Evolutionary conservation across 495 filamentous ascomycete genomes (phyloP).

Genomic region (Xylaria scruposa): DNA sequence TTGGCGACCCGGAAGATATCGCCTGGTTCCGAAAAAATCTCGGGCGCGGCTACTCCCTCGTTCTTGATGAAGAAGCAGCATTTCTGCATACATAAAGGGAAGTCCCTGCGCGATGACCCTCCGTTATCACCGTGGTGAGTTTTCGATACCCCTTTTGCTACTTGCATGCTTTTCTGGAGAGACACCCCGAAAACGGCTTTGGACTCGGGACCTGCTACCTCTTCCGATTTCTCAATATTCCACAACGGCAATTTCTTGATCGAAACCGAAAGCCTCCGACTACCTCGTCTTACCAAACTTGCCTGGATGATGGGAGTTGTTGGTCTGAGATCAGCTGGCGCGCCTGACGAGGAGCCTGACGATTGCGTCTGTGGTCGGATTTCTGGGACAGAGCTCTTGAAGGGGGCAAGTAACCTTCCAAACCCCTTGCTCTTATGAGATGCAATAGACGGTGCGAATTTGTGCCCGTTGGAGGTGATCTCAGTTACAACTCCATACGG

Average conservation of each 20-base stretch:
- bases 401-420: conserved; percentile 33
- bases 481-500: conserved; percentile 33
- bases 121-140: conserved; percentile 45
- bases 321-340: conserved; percentile 20
- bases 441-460: conserved; percentile 25
- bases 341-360: conserved; percentile 27
- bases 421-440: conserved; percentile 32
- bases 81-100: conserved; percentile 52
- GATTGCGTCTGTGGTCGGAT: conserved; percentile 33
- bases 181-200: conserved; percentile 48
- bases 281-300: conserved; percentile 42
- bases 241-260: conserved; percentile 40
- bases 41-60: conserved; percentile 41
- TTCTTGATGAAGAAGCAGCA: conserved; percentile 52
- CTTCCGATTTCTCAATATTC: conserved; percentile 29
- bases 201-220: conserved; percentile 24
- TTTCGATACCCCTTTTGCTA: conserved; percentile 48
- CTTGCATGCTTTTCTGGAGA: conserved; percentile 46
- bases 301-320: conserved; percentile 37
- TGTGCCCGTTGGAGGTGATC: conserved; percentile 30
- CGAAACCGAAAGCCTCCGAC: conserved; percentile 43
- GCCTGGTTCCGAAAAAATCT: conserved; percentile 48
- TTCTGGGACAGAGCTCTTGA: conserved; percentile 35
- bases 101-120: conserved; percentile 44
- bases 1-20: conserved; percentile 41